A percentile compares a stretch with the other conserved stretches of the same genome.
phyloP scores from a whole-genome alignment of 768 basidiomycete species.

The Strobilomyces confusus region DNA sequence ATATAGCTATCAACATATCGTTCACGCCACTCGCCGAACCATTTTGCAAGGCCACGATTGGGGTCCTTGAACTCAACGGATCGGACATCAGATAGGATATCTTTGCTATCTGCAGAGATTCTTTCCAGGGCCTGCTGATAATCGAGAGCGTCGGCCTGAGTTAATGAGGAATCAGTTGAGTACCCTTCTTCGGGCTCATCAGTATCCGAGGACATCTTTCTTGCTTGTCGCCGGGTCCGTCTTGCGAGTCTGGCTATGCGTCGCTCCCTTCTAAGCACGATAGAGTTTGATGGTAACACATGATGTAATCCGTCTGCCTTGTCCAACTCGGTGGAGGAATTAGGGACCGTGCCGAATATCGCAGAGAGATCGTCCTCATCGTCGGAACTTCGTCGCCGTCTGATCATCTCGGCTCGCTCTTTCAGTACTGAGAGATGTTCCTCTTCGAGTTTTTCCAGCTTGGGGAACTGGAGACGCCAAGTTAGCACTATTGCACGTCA shows the following conservation, averaged over 20 bases:
- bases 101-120: constrained; percentile 47
- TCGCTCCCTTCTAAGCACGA: constrained; percentile 48
- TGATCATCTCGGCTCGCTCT: constrained; percentile 69
- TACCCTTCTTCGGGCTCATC: constrained; percentile 66
- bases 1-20: constrained; percentile 77
- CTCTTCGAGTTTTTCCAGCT: constrained; percentile 72
- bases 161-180: constrained; percentile 79
- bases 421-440: constrained; percentile 69
- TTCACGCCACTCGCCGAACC: constrained; percentile 71
- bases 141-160: constrained; percentile 62
- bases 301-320: constrained; percentile 64
- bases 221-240: constrained; percentile 40
- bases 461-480: constrained; percentile 54
- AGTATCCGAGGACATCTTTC: constrained; percentile 21
- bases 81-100: constrained; percentile 74
- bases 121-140: constrained; percentile 59
- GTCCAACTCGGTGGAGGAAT: constrained; percentile 32
- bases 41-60: constrained; percentile 58
- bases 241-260: constrained; percentile 56
- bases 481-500: not conserved
- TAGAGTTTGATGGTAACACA: constrained; percentile 43
- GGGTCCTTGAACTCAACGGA: constrained; percentile 86
- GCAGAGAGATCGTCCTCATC: constrained; percentile 75
- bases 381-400: constrained; percentile 65
- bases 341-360: constrained; percentile 55